These are phyloP conservation scores for Fusarium albosuccineum DNA, from an alignment of 2,329 filamentous ascomycete species.

Conservation along the genomic window DNA sequence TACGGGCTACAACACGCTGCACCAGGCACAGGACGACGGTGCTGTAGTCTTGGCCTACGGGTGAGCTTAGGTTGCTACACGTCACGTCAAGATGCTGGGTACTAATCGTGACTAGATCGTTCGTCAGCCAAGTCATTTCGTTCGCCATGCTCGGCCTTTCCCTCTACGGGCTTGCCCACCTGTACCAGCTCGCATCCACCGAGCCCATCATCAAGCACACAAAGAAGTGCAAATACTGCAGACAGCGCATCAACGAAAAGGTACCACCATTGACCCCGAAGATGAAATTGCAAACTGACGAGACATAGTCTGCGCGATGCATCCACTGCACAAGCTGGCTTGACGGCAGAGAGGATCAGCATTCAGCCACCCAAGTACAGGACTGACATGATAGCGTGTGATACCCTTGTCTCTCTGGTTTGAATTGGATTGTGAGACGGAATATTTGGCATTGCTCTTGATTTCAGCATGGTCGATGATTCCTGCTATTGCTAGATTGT, in stretches of 20 bases:
- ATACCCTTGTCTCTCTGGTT: slow-evolving; percentile 17
- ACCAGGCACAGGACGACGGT: slow-evolving; percentile 77
- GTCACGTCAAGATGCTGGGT: no score
- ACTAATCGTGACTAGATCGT: slow-evolving; percentile 57
- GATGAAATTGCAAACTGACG: slow-evolving; percentile 14
- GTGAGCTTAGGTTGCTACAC: slow-evolving; percentile 52
- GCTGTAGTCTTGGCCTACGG: slow-evolving; percentile 80
- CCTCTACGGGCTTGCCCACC: slow-evolving; percentile 72
- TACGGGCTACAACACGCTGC: slow-evolving; percentile 76
- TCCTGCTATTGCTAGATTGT: no score
- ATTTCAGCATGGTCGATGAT: neutral
- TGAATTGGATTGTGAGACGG: neutral
- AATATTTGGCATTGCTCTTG: neutral
- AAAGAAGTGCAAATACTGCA: slow-evolving; percentile 76
- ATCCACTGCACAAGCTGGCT: slow-evolving; percentile 66
- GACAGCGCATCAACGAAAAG: slow-evolving; percentile 73
- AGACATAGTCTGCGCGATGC: slow-evolving; percentile 57
- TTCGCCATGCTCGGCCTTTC: slow-evolving; percentile 75
- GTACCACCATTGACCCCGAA: slow-evolving; percentile 52
- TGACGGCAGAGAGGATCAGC: slow-evolving; percentile 61
- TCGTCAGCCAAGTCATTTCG: slow-evolving; percentile 73
- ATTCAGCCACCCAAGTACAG: neutral
- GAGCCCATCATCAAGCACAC: slow-evolving; percentile 80
- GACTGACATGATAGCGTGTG: neutral
- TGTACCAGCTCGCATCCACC: slow-evolving; percentile 71